phyloP scores from a whole-genome alignment of 768 basidiomycete genomes.

The Kwoniella botswanensis region DNA sequence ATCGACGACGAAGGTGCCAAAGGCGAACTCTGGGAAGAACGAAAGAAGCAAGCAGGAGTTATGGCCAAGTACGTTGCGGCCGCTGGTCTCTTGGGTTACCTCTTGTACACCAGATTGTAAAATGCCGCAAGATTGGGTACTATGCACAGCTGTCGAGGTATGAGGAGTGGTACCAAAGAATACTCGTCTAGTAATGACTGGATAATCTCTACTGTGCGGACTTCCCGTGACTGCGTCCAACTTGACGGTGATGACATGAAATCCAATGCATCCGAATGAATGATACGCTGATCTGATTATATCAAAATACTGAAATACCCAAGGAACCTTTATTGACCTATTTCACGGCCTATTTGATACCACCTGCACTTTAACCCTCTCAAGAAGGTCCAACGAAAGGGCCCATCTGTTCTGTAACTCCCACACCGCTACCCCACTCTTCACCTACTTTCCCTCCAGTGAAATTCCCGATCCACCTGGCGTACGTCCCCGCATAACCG shows the following conservation, averaged over 20 bases:
- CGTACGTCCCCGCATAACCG: constrained; percentile 6
- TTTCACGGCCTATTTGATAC: too few relatives aligned
- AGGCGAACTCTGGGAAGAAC: constrained; percentile 39
- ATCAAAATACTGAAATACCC: background rate
- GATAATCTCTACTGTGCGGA: too few relatives aligned
- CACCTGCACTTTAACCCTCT: too few relatives aligned
- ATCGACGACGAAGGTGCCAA: constrained; percentile 57
- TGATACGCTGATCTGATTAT: background rate
- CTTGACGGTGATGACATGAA: background rate
- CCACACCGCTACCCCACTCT: background rate
- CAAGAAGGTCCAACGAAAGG: constrained; percentile 6
- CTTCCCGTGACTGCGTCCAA: background rate
- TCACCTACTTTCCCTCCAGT: constrained; percentile 1
- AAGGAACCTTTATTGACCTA: too few relatives aligned
- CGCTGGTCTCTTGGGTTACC: constrained; percentile 12
- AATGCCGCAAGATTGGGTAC: background rate
- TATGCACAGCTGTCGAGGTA: background rate
- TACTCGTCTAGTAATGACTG: too few relatives aligned
- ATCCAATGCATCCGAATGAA: background rate
- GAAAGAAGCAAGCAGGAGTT: constrained; percentile 3
- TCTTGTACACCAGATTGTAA: constrained; percentile 15
- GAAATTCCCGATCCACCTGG: constrained; percentile 19
- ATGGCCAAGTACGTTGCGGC: constrained; percentile 16
- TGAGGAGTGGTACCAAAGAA: background rate
- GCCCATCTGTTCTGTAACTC: constrained; percentile 13